These are phyloP conservation scores for Pichia sp. DNA, from an alignment of 1,139 yeast species.

Conservation along the genomic window DNA sequence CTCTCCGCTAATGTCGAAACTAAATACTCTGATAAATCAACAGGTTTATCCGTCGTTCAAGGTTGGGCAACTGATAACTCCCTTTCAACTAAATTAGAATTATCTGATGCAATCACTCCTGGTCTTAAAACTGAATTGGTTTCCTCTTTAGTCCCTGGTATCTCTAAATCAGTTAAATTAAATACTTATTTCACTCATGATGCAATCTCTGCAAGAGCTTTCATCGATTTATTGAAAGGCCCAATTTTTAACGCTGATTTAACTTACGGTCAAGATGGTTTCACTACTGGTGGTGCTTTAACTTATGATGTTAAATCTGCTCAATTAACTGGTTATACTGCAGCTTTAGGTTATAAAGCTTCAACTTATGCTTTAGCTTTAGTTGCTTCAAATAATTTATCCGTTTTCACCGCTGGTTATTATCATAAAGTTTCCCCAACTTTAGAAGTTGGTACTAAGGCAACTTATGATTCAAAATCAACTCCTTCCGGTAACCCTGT, in stretches of 20 bases:
- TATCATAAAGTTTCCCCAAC: conserved; percentile 89
- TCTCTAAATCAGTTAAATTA: conserved; percentile 83
- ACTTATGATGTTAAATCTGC: conserved; percentile 94
- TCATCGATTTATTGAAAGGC: conserved; percentile 92
- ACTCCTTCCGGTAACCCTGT: conserved; percentile 55
- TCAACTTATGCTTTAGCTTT: conserved; percentile 84
- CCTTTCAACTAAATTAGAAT: conserved; percentile 87
- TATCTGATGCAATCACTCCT: conserved; percentile 86
- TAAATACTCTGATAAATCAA: conserved; percentile 86
- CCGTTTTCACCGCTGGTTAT: conserved; percentile 91
- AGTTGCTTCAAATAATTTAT: conserved; percentile 82
- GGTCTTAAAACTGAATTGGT: conserved; percentile 92
- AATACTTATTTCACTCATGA: conserved; percentile 91
- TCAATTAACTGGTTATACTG: conserved; percentile 87
- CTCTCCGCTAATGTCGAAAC: conserved; percentile 88
- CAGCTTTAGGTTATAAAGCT: conserved; percentile 89
- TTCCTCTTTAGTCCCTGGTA: conserved; percentile 84
- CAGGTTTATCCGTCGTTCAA: conserved; percentile 91
- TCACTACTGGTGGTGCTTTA: conserved; percentile 95
- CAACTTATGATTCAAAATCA: conserved; percentile 87
- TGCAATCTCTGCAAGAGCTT: conserved; percentile 88
- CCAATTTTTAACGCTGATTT: conserved; percentile 94
- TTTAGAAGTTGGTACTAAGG: conserved; percentile 97
- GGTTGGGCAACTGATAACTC: conserved; percentile 97
- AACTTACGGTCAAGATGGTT: conserved; percentile 92